Evolutionary conservation across 768 basidiomycete species (phyloP), one percentile per base, ranked within the genome.

Genomic region (Neoboletus magnificus): DNA sequence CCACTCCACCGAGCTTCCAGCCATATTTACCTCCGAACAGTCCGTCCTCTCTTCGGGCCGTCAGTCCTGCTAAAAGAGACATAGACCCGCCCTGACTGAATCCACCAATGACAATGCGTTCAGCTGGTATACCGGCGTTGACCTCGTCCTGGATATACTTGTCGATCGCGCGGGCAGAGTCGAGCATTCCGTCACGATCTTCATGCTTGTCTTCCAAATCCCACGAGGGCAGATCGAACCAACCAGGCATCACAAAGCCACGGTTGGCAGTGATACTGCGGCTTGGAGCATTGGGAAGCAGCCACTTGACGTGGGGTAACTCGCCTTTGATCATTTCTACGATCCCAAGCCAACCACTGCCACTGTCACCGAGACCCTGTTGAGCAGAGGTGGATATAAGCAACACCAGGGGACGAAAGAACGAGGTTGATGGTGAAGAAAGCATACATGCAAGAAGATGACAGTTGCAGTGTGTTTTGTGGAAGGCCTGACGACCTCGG

Each of bases 81-180:
- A 95, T 86, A 23, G 86, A 82, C 39, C 78, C 90, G 36, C 91
- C 93, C 69, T 96, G 93, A 57, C 85, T 88, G 74, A 95, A 96
- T 11, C 94, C 94, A 35, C 91, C 93, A 23, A 98, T 71, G 32
- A 96, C 80, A 63, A 96, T 88, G 48, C 88, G 82, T 52, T 78
- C 76, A 25, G 86, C 73, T 10, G 83, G 78, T 50, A 87, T 82
- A 33, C 90, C 90, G 9, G 78, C 76, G 46, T 85, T 82, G 20
- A 94, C 76, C 71, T 98, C 94, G 3, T 79, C 76, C 13, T 82
- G 76, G 65, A 98, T 85, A 60, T 95, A 74, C 55, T 80, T 72
- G 63, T 85, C 85, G 62, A 96, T 76, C 27, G 77, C 70, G 29
- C 76, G 72, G 9, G 82, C 79, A 32, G 88, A 84, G 30, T 80